These are phyloP conservation scores for Litchi chinensis DNA, from an alignment of 345 rosid species.

Conservation along the genomic window DNA sequence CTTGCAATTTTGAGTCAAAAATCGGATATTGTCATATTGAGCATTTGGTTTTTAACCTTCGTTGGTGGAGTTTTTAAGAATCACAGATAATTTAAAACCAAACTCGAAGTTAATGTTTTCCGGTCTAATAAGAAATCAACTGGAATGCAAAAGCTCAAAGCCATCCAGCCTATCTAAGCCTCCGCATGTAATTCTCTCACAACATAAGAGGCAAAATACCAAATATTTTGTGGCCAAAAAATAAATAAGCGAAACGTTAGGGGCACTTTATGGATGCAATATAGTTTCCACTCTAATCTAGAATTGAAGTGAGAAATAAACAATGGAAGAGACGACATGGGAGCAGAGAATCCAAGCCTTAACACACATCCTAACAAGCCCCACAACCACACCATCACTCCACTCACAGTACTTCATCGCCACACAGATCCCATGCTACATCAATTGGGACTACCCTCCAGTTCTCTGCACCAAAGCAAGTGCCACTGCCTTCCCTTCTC, in stretches of 20 bases:
- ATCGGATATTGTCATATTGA: background rate
- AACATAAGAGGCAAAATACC: background rate
- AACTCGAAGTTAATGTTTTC: too few relatives aligned
- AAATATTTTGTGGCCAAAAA: background rate
- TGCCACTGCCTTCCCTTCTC: slow-evolving; percentile 21
- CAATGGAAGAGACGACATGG: slow-evolving; percentile 42
- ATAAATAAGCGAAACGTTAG: background rate
- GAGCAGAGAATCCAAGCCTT: slow-evolving; percentile 47
- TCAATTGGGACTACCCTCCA: slow-evolving; percentile 81
- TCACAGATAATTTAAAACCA: too few relatives aligned
- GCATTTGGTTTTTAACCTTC: background rate
- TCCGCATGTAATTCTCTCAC: too few relatives aligned
- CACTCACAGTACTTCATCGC: slow-evolving; percentile 60
- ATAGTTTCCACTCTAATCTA: background rate
- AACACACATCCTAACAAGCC: slow-evolving; percentile 61
- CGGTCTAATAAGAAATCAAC: too few relatives aligned
- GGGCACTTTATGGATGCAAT: background rate
- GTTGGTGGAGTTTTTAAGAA: background rate
- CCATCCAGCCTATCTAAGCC: too few relatives aligned
- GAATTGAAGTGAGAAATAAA: background rate
- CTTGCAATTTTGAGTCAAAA: background rate
- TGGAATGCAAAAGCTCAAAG: too few relatives aligned
- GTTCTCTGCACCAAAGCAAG: slow-evolving; percentile 38
- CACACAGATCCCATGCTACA: slow-evolving; percentile 54
- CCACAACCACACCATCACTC: slow-evolving; percentile 48